These are phyloP conservation scores for Exserohilum rostratum DNA, from an alignment of 2,329 filamentous ascomycete species.

Conservation along the genomic window DNA sequence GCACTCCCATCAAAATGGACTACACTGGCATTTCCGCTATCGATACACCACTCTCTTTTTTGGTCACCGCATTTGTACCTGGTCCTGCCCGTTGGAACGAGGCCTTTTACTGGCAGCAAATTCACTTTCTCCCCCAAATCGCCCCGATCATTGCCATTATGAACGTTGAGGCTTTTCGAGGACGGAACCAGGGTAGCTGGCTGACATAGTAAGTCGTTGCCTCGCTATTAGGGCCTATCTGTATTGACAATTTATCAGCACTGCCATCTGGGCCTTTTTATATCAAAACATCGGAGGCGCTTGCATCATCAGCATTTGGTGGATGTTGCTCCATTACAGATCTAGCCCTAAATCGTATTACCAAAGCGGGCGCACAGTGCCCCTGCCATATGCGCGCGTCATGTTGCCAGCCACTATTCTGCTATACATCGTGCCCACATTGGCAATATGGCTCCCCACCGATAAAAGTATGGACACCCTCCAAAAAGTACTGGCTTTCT, in stretches of 20 bases:
- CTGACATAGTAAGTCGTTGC: slow-evolving; percentile 22
- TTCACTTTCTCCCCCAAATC: slow-evolving; percentile 23
- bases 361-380: slow-evolving; percentile 18
- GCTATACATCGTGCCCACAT: slow-evolving; percentile 18
- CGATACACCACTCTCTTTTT: slow-evolving; percentile 15
- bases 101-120: slow-evolving; percentile 22
- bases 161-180: slow-evolving; percentile 25
- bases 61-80: slow-evolving; percentile 20
- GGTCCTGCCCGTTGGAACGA: slow-evolving; percentile 20
- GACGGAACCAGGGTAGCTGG: slow-evolving; percentile 20
- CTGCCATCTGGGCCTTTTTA: slow-evolving; percentile 12
- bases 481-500: slow-evolving; percentile 20
- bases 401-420: slow-evolving; percentile 18
- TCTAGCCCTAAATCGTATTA: slow-evolving; percentile 21
- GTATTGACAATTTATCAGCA: slow-evolving; percentile 8
- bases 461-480: not conserved
- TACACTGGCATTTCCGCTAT: slow-evolving; percentile 18
- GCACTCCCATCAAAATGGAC: slow-evolving; percentile 17
- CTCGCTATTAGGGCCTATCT: not conserved
- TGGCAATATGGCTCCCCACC: slow-evolving; percentile 16
- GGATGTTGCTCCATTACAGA: slow-evolving; percentile 12
- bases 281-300: slow-evolving; percentile 25
- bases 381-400: slow-evolving; percentile 18
- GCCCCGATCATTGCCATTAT: slow-evolving; percentile 10
- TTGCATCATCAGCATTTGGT: slow-evolving; percentile 21